Evolutionary conservation across 176 grass and related monocot genomes (phyloP), one percentile per base, ranked within the genome.

Genomic region (Stipa capillata): DNA sequence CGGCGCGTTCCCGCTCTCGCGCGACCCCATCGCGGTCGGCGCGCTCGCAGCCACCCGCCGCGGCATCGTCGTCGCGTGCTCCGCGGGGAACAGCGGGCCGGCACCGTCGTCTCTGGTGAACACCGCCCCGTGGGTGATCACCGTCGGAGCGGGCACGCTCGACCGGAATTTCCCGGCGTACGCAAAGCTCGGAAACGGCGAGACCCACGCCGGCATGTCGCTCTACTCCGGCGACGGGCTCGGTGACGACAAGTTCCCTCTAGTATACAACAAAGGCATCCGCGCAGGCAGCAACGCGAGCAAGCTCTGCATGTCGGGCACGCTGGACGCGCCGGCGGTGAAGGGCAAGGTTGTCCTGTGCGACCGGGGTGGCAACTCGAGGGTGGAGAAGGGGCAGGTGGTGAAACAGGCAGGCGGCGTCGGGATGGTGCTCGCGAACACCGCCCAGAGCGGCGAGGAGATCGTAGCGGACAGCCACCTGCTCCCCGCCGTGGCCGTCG

Each of bases 61-160:
- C 4, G 91, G 94, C 42, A 97, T 97, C 81, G 54, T 97, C 31
- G 88, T 93, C 8, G 79, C 94, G 14, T 97, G 94, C 81, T 97
- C 94, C 0, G 91, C 94, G 0, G 94, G 91, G 39, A 97, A 97
- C 88, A 89, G 91, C 41, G 94, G 94, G 1, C 94, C 94, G 23
- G n/a, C 80, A 0, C 78, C 72, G 57, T 87, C 91, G 3, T 81
- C 84, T 0, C 72, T 97, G 34, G 89, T 89, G 32, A 97, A 97
- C 77, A 91, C 88, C 0, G 91, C 91, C 0, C 94, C 94, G 15
- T 93, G 94, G 94, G 79, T 93, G 31, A 83, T 92, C 86, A 93
- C 94, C 2, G 83, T 97, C 57, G 94, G 94, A 3, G 94, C 94
- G 0, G 88, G 91, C 6, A 85, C 94, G 15, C 83, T 93, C 20